Base-by-base conservation (phyloP, 2,329 filamentous ascomycete species). In the Pseudopithomyces maydicus region DNA sequence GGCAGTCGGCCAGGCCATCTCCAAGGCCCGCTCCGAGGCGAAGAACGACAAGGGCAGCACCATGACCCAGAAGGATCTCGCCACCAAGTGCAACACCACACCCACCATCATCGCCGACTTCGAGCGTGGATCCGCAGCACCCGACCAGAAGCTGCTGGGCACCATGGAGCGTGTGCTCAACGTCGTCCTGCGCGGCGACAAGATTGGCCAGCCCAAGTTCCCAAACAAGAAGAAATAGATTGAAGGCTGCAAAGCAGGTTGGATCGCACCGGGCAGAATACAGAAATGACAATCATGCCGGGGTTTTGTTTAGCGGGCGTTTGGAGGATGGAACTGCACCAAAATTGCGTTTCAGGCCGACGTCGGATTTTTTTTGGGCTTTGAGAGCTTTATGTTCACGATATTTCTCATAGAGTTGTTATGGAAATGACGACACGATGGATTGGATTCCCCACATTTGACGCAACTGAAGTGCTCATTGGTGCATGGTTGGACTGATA, bases 21-120 rank as follows among this genome's bases (percentile, higher is more conserved):
- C 87, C 71, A 85, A 89, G 72, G 86, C 90, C 54, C 90, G 95
- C 64, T 88, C 87, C 74, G 87, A 89, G 75, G 88, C 91, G 76
- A 90, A 90, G 79, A 92, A 93, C 79, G 95, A 96, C 65, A 82
- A 83, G 72, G 81, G 81, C 67, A 73, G 67, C 45, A 81, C 81
- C 43, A 94, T 98, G 91, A 96, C 93, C 55, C 95, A 98, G 80
- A 96, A 96, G 77, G 86, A 88, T 63, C 81, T 89, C 54, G 94
- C 93, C 59, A 92, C 89, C 65, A 92, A 92, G 81, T 93, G 90
- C 84, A 96, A 96, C 83, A 92, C 90, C 59, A 94, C 91, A 41
- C 86, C 89, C 51, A 85, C 86, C 64, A 82, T 95, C 66, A 84
- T 98, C 62, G 90, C 89, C 72, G 88, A 92, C 69, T 92, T 96